These are phyloP conservation scores for Calonectria pteridis DNA, from an alignment of 2,329 filamentous ascomycete genomes.

Conservation along the genomic window DNA sequence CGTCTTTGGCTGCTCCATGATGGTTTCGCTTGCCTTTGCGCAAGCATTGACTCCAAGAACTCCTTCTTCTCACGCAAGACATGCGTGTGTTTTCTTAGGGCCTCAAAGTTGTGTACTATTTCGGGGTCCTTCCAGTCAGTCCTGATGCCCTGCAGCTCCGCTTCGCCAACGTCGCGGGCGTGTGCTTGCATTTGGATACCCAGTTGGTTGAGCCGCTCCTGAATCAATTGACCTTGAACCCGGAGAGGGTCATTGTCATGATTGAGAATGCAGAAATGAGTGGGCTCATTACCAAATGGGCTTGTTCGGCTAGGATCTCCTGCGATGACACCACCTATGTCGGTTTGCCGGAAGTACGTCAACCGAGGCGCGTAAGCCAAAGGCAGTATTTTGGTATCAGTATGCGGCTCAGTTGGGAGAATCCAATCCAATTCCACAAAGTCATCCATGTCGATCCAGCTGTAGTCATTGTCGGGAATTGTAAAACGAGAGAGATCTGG, in stretches of 20 bases:
- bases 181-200: constrained; percentile 83
- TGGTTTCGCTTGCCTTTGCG: constrained; percentile 59
- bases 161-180: constrained; percentile 77
- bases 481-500: constrained; percentile 89
- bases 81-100: constrained; percentile 65
- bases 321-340: constrained; percentile 83
- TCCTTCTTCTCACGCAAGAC: constrained; percentile 69
- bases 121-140: constrained; percentile 62
- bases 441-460: constrained; percentile 99
- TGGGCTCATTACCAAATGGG: constrained; percentile 92
- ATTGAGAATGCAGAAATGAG: constrained; percentile 96
- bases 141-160: constrained; percentile 75
- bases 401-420: constrained; percentile 87
- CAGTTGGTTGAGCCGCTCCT: constrained; percentile 82
- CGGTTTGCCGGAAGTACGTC: constrained; percentile 97
- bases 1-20: constrained; percentile 45
- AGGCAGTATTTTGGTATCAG: constrained; percentile 93
- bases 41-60: constrained; percentile 70
- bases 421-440: constrained; percentile 99
- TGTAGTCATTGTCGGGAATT: constrained; percentile 94
- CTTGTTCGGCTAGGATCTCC: constrained; percentile 87
- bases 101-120: constrained; percentile 70
- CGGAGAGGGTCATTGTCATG: constrained; percentile 88
- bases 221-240: constrained; percentile 89
- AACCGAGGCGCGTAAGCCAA: constrained; percentile 93